Base-by-base conservation (phyloP, 2,329 filamentous ascomycete genomes). In the Eutypella sp. region DNA sequence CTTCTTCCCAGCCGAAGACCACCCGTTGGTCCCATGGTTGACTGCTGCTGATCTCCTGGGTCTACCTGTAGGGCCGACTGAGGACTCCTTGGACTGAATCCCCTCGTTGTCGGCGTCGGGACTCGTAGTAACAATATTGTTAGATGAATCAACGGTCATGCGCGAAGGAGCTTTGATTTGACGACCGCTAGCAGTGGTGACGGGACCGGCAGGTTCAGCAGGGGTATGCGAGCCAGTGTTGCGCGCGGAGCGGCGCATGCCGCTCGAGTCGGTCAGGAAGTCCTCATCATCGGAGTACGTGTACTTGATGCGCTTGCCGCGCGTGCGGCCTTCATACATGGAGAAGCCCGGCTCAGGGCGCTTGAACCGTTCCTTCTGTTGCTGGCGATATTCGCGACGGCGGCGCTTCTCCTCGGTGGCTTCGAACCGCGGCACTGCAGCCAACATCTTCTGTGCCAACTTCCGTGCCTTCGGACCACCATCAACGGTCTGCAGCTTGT, bases 341-440 rank as follows among this genome's bases (percentile, higher is more conserved):
- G 91, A 96, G 63, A 92, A 95, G 4, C 90, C 90, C 9, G 87
- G 85, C 57, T 96, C 91, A 5, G 90, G 89, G 5, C 90, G 82
- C 54, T 86, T 79, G 68, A 97, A 97, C 48, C 87, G 85, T 50
- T 92, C 88, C 61, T 92, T 92, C 52, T 89, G 88, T 57, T 82
- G 78, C 62, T 89, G 81, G 15, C 93, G 85, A 60, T 99, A 97
- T 59, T 99, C 93, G 47, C 93, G 86, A 38, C 91, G 86, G 67
- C 85, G 89, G 45, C 93, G 88, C 78, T 96, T 97, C 87, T 95
- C 90, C 68, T 97, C 91, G 5, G 89, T 91, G 29, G 87, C 89
- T 66, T 97, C 92, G 57, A 99, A 96, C 27, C 90, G 83, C 27
- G 91, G 89, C 27, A 97, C 80, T 10, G 90, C 91, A 43, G 81